These are phyloP conservation scores for Cinnamomum micranthum DNA, from an alignment of 164 flowering plant species.

Conservation along the genomic window DNA sequence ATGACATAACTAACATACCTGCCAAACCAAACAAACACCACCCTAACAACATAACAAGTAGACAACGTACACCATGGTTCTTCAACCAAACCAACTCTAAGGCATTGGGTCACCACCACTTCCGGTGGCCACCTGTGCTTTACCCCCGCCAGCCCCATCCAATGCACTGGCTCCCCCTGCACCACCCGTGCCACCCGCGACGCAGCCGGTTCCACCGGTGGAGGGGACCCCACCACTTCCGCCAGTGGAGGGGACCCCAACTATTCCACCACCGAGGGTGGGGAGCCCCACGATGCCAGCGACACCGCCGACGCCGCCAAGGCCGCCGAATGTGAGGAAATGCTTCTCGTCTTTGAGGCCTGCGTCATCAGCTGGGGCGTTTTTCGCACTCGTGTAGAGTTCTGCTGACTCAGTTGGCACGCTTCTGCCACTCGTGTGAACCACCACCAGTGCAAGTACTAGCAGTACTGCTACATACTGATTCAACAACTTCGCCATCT, in stretches of 20 bases:
- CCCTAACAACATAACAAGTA: too few relatives aligned
- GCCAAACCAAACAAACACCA: too few relatives aligned
- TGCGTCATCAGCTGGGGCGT: constrained; percentile 1
- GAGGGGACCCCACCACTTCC: neutral
- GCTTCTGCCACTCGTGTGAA: neutral
- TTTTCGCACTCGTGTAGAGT: neutral
- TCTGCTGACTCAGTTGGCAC: neutral
- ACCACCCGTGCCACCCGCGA: neutral
- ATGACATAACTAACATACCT: too few relatives aligned
- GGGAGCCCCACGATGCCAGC: constrained; percentile 6
- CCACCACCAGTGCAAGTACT: neutral
- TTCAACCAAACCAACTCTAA: too few relatives aligned
- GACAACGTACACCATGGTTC: too few relatives aligned
- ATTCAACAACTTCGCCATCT: constrained; percentile 9
- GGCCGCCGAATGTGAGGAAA: constrained; percentile 12
- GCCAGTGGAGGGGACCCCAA: constrained; percentile 3
- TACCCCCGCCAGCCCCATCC: neutral
- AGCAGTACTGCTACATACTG: neutral
- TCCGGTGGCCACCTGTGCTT: too few relatives aligned
- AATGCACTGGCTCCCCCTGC: neutral
- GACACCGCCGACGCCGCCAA: constrained; percentile 6
- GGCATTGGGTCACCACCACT: too few relatives aligned
- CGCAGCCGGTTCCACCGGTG: neutral
- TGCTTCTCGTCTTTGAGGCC: constrained; percentile 14
- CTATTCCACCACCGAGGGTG: neutral